These are phyloP conservation scores for Camelina hispida DNA, from an alignment of 345 rosid genomes.

Conservation along the genomic window DNA sequence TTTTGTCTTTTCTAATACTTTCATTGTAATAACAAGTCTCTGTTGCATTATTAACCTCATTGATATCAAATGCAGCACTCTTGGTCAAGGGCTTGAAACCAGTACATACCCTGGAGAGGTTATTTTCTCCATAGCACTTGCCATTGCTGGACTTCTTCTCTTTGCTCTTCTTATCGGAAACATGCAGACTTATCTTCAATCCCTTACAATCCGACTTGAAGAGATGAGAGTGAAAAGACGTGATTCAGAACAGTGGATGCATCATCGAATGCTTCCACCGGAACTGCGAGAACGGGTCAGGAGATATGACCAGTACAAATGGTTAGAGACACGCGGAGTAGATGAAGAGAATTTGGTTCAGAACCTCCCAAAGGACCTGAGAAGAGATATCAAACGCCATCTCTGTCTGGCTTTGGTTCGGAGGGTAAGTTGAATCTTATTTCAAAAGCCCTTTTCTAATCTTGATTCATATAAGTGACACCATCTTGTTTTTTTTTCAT, in stretches of 20 bases:
- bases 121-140: slow-evolving; percentile 81
- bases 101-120: slow-evolving; percentile 90
- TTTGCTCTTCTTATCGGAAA: slow-evolving; percentile 97
- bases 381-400: slow-evolving; percentile 95
- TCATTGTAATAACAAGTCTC: neutral
- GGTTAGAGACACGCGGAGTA: slow-evolving; percentile 97
- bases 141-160: slow-evolving; percentile 88
- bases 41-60: slow-evolving; percentile 6
- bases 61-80: slow-evolving; percentile 63
- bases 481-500: neutral
- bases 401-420: slow-evolving; percentile 91
- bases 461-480: slow-evolving; percentile 12
- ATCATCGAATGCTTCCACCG: slow-evolving; percentile 90
- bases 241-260: slow-evolving; percentile 99
- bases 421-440: slow-evolving; percentile 62
- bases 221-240: slow-evolving; percentile 99
- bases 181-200: slow-evolving; percentile 99
- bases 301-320: slow-evolving; percentile 93
- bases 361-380: slow-evolving; percentile 90
- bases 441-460: neutral
- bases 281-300: slow-evolving; percentile 88
- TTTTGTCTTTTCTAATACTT: neutral
- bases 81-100: slow-evolving; percentile 95
- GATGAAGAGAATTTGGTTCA: slow-evolving; percentile 90
- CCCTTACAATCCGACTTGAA: slow-evolving; percentile 91